Evolutionary conservation across 805 yeast species (phyloP), one percentile per base, ranked within the genome.

Genomic region (Candida boidinii): DNA sequence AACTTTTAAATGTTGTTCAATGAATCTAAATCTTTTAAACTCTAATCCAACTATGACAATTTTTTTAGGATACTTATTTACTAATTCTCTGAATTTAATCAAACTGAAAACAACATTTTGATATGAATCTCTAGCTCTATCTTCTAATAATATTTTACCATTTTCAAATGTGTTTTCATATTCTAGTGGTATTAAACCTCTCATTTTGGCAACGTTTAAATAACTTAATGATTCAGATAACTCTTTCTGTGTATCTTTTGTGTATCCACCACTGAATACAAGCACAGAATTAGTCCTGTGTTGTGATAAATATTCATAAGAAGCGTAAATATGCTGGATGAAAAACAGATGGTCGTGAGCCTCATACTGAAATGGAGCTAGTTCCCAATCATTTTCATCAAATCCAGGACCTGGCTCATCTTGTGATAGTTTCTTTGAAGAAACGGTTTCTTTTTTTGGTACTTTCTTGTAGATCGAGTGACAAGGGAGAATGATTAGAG

Each of bases 101-200:
- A 79, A 42, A 41, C 80, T 73, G 51, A 73, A 81, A 3, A 81
- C 38, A 5, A 83, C 69, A 51, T 84, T 84, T 48, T 84, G 94
- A 48, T 79, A 79, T 2, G 92, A 81, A 52, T 84, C 94, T 25
- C 85, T 57, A 0, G 94, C 86, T 49, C 53, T 79, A 43, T 80
- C 88, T 46, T 84, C 95, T 1, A 76, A 56, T 5, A 61, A 39
- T 1, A 79, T 53, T 29, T 60, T 29, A 30, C 44, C 33, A 14
- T 43, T 15, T 8, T 44, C 33, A 14, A 44, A 15, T 10, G 48
- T 29, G 6, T 14, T 16, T 5, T 17, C 24, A 23, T 29, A 29
- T 21, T 20, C 28, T 25, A n/a, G n/a, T n/a, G n/a, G n/a, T n/a
- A 34, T 41, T 36, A 39, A 30, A 8, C 52, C 60, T 30, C 73